Evolutionary conservation across 2,329 filamentous ascomycete genomes (phyloP).

Genomic region (Polytolypa hystricis): DNA sequence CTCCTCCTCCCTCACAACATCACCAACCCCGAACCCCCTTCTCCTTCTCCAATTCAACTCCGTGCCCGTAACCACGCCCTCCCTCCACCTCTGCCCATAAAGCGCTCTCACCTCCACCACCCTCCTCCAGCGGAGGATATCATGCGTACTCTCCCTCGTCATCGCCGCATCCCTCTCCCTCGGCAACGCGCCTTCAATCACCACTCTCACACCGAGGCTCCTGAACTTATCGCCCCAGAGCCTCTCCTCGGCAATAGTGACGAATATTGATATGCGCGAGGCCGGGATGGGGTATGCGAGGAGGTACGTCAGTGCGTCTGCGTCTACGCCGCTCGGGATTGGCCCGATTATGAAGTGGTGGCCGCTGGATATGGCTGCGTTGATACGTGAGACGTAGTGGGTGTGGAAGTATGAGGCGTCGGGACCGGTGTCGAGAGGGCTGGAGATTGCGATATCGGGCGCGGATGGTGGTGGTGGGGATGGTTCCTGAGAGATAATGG

Average conservation of each 20-base stretch:
- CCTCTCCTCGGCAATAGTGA: slow-evolving; percentile 3
- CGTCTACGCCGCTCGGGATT: slow-evolving; percentile 14
- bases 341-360: slow-evolving; percentile 17
- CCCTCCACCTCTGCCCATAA: slow-evolving; percentile 19
- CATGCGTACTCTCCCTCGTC: slow-evolving; percentile 23
- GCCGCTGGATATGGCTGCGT: slow-evolving; percentile 12
- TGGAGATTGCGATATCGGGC: slow-evolving; percentile 18
- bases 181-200: slow-evolving; percentile 12
- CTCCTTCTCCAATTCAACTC: slow-evolving; percentile 25
- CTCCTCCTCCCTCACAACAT: too few relatives aligned
- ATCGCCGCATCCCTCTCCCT: slow-evolving; percentile 22
- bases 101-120: slow-evolving; percentile 16
- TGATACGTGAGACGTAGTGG: slow-evolving; percentile 19
- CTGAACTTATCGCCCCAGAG: neutral
- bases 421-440: slow-evolving; percentile 20
- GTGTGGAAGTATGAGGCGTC: slow-evolving; percentile 18
- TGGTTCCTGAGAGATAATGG: too few relatives aligned
- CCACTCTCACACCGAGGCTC: neutral
- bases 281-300: slow-evolving; percentile 14
- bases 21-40: too few relatives aligned
- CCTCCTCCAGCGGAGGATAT: slow-evolving; percentile 24
- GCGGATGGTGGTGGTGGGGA: neutral
- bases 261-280: slow-evolving; percentile 16
- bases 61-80: slow-evolving; percentile 23
- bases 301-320: slow-evolving; percentile 20